Conservation (phyloP, 2,329 filamentous ascomycete species). For the Exophiala sideris region DNA sequence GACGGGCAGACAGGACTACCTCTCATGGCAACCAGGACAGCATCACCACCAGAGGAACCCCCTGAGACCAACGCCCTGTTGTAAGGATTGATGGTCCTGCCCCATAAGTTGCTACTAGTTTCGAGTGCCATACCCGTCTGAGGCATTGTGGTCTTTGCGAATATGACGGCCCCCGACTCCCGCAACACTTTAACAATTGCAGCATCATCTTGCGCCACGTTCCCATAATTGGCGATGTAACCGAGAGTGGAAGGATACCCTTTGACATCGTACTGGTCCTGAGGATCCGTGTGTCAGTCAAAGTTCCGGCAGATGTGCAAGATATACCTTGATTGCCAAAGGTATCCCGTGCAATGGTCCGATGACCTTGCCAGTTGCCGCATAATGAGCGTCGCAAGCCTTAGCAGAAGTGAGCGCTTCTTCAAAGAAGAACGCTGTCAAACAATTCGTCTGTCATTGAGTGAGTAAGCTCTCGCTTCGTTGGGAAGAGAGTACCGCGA, state of each 20-base stretch:
- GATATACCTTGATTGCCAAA: slow-evolving; percentile 45
- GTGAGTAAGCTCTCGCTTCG: background rate
- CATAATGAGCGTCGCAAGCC: slow-evolving; percentile 45
- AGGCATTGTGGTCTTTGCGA: slow-evolving; percentile 33
- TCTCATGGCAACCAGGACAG: slow-evolving; percentile 51
- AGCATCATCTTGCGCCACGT: slow-evolving; percentile 28
- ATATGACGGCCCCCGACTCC: slow-evolving; percentile 33
- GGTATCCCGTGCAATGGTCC: slow-evolving; percentile 54
- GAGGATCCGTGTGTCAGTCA: background rate
- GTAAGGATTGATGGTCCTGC: slow-evolving; percentile 51
- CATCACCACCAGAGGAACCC: slow-evolving; percentile 57
- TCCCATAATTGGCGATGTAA: slow-evolving; percentile 31
- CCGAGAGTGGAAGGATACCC: slow-evolving; percentile 29
- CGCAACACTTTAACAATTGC: slow-evolving; percentile 30
- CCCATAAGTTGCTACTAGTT: slow-evolving; percentile 33
- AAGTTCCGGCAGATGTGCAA: background rate
- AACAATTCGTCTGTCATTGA: slow-evolving; percentile 33
- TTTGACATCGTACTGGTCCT: slow-evolving; percentile 26
- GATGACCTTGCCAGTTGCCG: slow-evolving; percentile 13
- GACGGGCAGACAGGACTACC: slow-evolving; percentile 41
- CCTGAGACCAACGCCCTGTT: slow-evolving; percentile 52
- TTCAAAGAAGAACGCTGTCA: slow-evolving; percentile 53
- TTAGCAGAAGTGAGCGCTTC: slow-evolving; percentile 46
- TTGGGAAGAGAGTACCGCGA: too few species aligned
- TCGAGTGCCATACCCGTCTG: slow-evolving; percentile 34